These are phyloP conservation scores for Cryptococcus sp. DNA, from an alignment of 1,284 basidiomycete species.

Conservation along the genomic window DNA sequence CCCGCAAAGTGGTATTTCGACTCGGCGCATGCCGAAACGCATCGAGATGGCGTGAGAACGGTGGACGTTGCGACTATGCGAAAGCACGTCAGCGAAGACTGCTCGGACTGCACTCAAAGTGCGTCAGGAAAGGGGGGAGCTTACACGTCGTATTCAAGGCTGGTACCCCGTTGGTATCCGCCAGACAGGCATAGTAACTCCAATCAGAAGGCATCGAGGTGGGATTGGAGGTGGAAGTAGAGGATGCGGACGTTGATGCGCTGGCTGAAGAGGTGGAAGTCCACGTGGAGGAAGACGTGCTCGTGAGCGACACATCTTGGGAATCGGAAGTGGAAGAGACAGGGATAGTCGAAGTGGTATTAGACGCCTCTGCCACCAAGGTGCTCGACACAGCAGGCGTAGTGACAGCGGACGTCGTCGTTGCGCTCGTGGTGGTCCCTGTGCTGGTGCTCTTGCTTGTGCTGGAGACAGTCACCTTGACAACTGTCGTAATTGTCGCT, in stretches of 20 bases:
- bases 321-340: no score
- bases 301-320: no score
- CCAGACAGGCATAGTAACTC: constrained; percentile 9
- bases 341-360: no score
- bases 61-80: constrained; percentile 4
- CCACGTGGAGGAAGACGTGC: no score
- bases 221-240: background rate
- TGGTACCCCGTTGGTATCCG: constrained; percentile 3
- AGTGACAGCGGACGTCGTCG: no score
- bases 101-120: background rate
- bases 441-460: no score
- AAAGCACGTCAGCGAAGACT: background rate
- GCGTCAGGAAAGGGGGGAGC: background rate
- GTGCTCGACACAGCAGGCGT: no score
- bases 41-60: constrained; percentile 6
- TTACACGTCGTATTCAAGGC: constrained; percentile 11
- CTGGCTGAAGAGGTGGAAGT: no score
- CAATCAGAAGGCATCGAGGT: constrained; percentile 1
- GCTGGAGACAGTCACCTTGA: no score
- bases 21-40: constrained; percentile 4
- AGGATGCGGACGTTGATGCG: background rate
- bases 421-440: no score
- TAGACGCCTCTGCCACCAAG: no score
- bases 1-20: constrained; percentile 9
- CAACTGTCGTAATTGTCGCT: no score